Percentiles rank a stretch among this genome's conserved stretches.
phyloP scores from a whole-genome alignment of 345 rosid genomes.

The Passiflora organensis region DNA sequence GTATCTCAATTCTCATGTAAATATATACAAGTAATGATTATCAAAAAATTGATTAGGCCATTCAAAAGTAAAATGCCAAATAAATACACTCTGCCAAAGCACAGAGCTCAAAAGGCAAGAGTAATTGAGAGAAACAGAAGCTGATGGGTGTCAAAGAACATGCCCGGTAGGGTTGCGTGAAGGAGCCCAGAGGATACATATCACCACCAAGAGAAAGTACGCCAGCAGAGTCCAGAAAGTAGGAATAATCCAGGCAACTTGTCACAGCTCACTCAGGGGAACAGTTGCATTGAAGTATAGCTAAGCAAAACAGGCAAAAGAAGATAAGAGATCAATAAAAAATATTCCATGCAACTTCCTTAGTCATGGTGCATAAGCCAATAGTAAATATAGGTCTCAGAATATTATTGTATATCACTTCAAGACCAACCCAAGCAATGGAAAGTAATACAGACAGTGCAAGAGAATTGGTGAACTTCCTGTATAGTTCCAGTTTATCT shows the following conservation, averaged over 20 bases:
- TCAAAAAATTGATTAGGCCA: background rate
- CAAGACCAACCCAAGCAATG: constrained; percentile 97
- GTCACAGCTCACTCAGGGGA: constrained; percentile 87
- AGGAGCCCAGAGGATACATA: constrained; percentile 94
- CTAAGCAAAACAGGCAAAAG: constrained; percentile 34
- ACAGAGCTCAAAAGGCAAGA: background rate
- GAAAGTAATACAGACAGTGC: constrained; percentile 77
- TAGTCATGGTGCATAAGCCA: background rate
- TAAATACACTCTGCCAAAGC: background rate
- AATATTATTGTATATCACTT: too few relatives aligned
- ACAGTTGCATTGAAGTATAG: constrained; percentile 87
- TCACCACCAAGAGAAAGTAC: constrained; percentile 59
- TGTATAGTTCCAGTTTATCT: constrained; percentile 82
- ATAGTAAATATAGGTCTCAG: constrained; percentile 1
- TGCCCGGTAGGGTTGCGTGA: constrained; percentile 88
- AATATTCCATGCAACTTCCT: background rate
- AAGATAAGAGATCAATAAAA: too few relatives aligned
- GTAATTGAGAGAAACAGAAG: constrained; percentile 11
- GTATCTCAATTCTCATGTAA: too few relatives aligned
- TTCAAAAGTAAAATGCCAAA: background rate
- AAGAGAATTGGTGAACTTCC: constrained; percentile 83
- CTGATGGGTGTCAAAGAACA: constrained; percentile 6
- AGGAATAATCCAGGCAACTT: constrained; percentile 90
- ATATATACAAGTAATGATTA: too few relatives aligned
- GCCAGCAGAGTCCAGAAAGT: constrained; percentile 89